Conservation (phyloP, 2,329 filamentous ascomycete genomes). For the Byssothecium circinans region DNA sequence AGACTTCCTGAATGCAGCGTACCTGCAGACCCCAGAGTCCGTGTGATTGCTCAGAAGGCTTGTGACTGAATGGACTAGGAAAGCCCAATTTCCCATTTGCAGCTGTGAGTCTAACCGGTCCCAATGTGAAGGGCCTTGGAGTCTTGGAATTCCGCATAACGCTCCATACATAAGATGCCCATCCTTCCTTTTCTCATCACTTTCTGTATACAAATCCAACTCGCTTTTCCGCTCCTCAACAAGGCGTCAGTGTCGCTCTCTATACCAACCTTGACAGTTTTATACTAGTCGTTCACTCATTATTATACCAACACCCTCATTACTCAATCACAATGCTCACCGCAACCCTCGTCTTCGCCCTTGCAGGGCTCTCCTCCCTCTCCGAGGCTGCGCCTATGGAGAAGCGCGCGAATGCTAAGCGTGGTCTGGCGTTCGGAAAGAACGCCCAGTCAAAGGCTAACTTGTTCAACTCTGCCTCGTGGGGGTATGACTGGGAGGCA, state of each 20-base stretch:
- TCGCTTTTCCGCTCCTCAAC: not conserved
- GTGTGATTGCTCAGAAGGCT: not conserved
- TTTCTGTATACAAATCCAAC: not conserved
- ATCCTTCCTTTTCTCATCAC: not conserved
- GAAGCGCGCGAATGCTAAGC: conserved; percentile 30
- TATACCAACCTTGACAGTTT: conserved; percentile 1
- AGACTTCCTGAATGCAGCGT: not conserved
- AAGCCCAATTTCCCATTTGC: not conserved
- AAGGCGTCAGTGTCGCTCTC: not conserved
- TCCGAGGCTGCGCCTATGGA: conserved; percentile 28
- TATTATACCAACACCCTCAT: conserved; percentile 8
- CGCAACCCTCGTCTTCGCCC: conserved; percentile 27
- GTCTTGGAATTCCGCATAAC: not conserved
- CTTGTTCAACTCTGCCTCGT: conserved; percentile 43
- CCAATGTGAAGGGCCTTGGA: not conserved
- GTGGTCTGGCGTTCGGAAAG: conserved; percentile 32
- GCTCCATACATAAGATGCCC: not conserved
- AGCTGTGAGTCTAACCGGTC: not conserved
- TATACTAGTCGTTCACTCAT: conserved; percentile 10
- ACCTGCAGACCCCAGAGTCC: not conserved
- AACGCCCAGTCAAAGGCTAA: conserved; percentile 23
- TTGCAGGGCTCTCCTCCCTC: conserved; percentile 32
- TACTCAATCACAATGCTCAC: conserved; percentile 17
- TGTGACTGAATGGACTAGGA: not conserved
- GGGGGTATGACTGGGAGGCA: conserved; percentile 70